Base-by-base conservation (phyloP, 163 green algal species). In the Prototheca cutis region DNA sequence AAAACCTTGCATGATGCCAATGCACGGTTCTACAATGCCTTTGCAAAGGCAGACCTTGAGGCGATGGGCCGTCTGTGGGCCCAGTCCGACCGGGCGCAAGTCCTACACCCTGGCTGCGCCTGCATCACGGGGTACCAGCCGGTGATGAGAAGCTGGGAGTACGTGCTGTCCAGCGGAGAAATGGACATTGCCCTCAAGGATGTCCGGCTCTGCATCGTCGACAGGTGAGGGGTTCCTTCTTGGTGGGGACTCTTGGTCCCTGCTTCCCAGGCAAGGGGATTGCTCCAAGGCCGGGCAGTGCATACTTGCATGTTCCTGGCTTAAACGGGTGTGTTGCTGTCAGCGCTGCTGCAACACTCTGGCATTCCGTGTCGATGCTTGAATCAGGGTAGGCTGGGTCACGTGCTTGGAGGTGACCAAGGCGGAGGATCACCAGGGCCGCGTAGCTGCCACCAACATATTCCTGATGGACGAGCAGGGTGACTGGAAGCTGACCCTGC, bases 391-490 rank as follows among this genome's bases (percentile, higher is more conserved):
- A 4, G 88, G 65, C 4, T 78, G 82, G 55, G 87, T 96, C 0
- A 96, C 89, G 0, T 95, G 89, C 55, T 59, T 93, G 10, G 89
- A 96, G 62, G 55, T 89, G 15, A 77, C 94, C 28, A 74, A 89
- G 32, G 78, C 82, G 0, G 79, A 80, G 21, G 80, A 91, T 45
- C 75, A 57, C 25, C 54, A 39, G 2, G 80, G 79, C 55, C 71
- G 84, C 60, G 78, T 92, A 1, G 49, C 74, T 3, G 89, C 89
- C 13, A 96, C 89, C 39, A 96, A 96, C 63, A 62, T 96, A 1
- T 96, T 94, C 71, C 84, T 96, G 63, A 84, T 82, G 67, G 80
- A 90, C 53, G 59, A 76, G 24, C n/a, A n/a, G n/a, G 82, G 83
- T 15, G 57, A 69, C 8, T 96, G 89, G 89, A 72, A 82, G 19